Base-by-base conservation (phyloP, 208 protist species). In the Acanthamoeba castellanii region DNA sequence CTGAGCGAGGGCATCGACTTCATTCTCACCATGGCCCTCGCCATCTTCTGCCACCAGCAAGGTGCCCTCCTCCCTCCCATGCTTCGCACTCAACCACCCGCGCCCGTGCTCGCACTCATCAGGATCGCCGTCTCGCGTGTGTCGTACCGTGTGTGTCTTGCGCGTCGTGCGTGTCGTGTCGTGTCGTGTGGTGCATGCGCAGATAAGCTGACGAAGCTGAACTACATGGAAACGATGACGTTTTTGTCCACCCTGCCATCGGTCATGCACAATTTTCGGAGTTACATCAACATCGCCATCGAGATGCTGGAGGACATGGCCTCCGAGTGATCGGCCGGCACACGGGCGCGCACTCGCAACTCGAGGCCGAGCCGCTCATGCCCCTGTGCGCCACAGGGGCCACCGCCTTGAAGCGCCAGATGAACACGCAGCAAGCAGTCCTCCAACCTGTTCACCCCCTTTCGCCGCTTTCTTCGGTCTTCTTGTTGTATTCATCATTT, bases 281-380 rank as follows among this genome's bases (percentile, higher is more conserved):
- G 50, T 47, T 88, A 88, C 81, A 88, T 88, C 81, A 88, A 4
- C 50, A 88, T 88, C 4, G 81, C 81, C 47, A 88, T 64, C 45
- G 81, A 88, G 50, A 88, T 88, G 81, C 81, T 88, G 5, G 81
- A 88, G 81, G 81, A 88, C 32, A 88, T 88, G 81, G 81, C 81
- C 22, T 2, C 47, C 20, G 81, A 64, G n/a, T 88, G 47, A 85
- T 37, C 66, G 42, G 42, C 42, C 42, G 42, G 42, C 42, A 47
- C 42, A 47, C 42, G 42, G 42, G 42, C 2, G 42, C 42, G 42
- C 42, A 47, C 5, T 47, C 42, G 42, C 42, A 47, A 47, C 6
- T 47, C 37, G 37, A 42, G 37, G 37, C 37, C 37, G 37, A 42
- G 37, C 37, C 37, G 3, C 37, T 42, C 1, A 3, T 42, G 37